A percentile compares a stretch with the other conserved stretches of the same genome.
Evolutionary conservation across 176 grass and related monocot genomes (phyloP).

Genomic region (Calamus simplicifolius): DNA sequence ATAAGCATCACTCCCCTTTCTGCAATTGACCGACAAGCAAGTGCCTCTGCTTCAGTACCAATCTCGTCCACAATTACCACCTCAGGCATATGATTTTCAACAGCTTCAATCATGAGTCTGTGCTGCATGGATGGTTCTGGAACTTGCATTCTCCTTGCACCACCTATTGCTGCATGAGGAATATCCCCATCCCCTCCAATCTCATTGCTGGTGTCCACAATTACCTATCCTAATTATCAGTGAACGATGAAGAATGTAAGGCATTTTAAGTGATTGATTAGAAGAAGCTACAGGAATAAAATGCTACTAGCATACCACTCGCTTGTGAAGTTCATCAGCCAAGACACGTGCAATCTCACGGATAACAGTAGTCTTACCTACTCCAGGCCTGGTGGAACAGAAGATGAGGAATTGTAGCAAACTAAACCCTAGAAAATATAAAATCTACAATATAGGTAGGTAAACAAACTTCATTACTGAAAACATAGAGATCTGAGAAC

Average conservation of each 20-base stretch:
- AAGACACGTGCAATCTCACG: constrained; percentile 92
- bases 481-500: too few relatives aligned
- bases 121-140: constrained; percentile 91
- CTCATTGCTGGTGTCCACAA: constrained; percentile 97
- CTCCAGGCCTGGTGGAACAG: constrained; percentile 59
- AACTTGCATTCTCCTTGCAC: constrained; percentile 98
- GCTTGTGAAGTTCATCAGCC: constrained; percentile 87
- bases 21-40: constrained; percentile 89
- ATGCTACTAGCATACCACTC: constrained; percentile 57
- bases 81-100: constrained; percentile 99
- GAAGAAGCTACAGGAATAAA: constrained; percentile 9
- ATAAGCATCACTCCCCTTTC: constrained; percentile 98
- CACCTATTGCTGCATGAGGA: constrained; percentile 90
- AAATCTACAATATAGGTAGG: too few relatives aligned
- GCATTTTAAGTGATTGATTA: constrained; percentile 7
- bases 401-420: background rate
- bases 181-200: constrained; percentile 94
- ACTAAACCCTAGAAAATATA: too few relatives aligned
- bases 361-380: constrained; percentile 98
- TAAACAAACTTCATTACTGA: too few relatives aligned
- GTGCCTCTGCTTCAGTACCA: constrained; percentile 82
- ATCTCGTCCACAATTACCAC: constrained; percentile 97
- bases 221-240: constrained; percentile 86
- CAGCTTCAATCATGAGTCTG: constrained; percentile 95
- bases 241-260: constrained; percentile 27